Percentiles rank a stretch among this genome's conserved stretches.
Conservation (phyloP, 768 basidiomycete species). For the Boletellus sp. region DNA sequence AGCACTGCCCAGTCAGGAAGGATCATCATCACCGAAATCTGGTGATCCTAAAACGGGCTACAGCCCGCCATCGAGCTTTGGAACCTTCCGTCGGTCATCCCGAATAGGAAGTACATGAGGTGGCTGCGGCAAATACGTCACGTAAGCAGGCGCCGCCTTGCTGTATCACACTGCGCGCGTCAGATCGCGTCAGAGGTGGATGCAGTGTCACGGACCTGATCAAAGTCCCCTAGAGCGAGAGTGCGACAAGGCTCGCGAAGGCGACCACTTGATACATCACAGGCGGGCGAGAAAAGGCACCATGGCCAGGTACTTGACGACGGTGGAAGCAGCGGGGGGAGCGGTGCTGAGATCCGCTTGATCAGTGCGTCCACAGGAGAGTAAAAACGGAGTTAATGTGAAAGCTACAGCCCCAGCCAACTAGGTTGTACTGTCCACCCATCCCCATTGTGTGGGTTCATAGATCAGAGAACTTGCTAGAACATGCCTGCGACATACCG, state of each 20-base stretch:
- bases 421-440: not conserved
- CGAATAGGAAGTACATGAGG: not conserved
- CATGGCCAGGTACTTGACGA: no score
- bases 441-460: not conserved
- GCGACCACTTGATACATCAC: no score
- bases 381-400: not conserved
- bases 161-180: conserved; percentile 14
- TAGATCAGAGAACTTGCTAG: not conserved
- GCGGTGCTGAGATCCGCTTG: not conserved
- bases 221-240: not conserved
- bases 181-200: not conserved
- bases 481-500: no score
- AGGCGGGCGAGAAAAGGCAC: no score
- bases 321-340: not conserved
- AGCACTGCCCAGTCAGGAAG: not conserved
- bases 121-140: not conserved
- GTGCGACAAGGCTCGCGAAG: no score
- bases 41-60: conserved; percentile 1
- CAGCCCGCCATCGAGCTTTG: conserved; percentile 8
- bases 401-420: not conserved
- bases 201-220: not conserved
- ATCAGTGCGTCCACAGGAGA: not conserved
- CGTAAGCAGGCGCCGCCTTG: conserved; percentile 12
- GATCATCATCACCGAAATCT: not conserved
- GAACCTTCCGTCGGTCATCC: not conserved